A percentile compares a stretch with the other conserved stretches of the same genome.
Conservation (phyloP, 345 rosid genomes). For the Eucalyptus sp. region DNA sequence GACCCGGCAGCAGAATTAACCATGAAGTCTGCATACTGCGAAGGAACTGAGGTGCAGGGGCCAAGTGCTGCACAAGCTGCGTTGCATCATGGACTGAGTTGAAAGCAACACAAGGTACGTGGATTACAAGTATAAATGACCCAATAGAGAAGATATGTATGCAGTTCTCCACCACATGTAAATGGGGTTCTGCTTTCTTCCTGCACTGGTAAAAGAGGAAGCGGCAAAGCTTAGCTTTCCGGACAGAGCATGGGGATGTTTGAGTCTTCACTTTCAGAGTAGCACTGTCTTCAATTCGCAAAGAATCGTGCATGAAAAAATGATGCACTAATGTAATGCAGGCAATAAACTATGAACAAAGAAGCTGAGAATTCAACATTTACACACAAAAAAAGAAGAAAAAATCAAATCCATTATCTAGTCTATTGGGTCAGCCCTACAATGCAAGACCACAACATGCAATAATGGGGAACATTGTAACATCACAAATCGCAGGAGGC, state of each 20-base stretch:
- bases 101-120: background rate
- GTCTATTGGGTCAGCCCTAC: background rate
- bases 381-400: background rate
- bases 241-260: background rate
- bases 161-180: background rate
- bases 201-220: background rate
- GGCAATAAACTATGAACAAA: background rate
- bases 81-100: background rate
- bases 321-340: background rate
- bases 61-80: background rate
- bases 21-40: background rate
- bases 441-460: background rate
- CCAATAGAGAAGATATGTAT: background rate
- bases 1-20: background rate
- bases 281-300: background rate
- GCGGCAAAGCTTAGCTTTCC: background rate
- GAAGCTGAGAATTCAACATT: background rate
- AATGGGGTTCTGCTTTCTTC: background rate
- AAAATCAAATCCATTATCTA: background rate
- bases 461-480: background rate
- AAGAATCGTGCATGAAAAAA: background rate
- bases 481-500: constrained; percentile 3
- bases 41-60: background rate
- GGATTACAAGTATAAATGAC: background rate
- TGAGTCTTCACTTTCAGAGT: background rate